Base-by-base conservation (phyloP, 2,329 filamentous ascomycete genomes). In the Bipolaris bicolor region DNA sequence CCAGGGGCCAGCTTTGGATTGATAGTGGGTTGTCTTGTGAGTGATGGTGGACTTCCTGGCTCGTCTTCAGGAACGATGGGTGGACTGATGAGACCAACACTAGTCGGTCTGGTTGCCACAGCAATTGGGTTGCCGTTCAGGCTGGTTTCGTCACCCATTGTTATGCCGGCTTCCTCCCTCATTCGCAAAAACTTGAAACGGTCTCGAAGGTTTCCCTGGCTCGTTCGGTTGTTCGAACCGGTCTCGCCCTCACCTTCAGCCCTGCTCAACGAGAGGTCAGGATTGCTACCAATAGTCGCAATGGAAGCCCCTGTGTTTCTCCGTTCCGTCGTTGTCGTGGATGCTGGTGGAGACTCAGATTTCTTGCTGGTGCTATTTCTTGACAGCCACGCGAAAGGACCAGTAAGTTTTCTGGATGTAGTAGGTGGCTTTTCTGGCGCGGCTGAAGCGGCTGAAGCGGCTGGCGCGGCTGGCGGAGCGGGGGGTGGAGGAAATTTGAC, bases 261-360 rank as follows among this genome's bases (percentile, higher is more conserved):
- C 69, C 86, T 88, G 77, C 86, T 87, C 58, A 92, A 78, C 82
- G 89, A 90, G 80, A 92, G 86, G 71, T 96, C 92, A 3, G 90
- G 86, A 66, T 93, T 94, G 76, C 91, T 96, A 34, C 85, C 86
- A 47, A 93, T 71, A 0, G 92, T 96, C 18, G 89, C 88, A 49
- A 93, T 83, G 0, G 92, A 96, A 66, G 91, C 91, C 49, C 86
- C 87, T 0, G 92, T 96, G 70, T 94, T 91, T 72, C 91, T 84
- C 66, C 89, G 80, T 39, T 77, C 74, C 24, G 83, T 33, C 29
- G 22, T 69, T 31, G 83, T 79, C 58, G 83, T 71, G 16, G 84
- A 78, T 58, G 83, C 70, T 13, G 89, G 83, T 5, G 85, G 83
- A 11, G 87, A 83, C 49, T 85, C 83, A 40, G 80, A 74, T 50